Conservation (phyloP, 352 stramenopile genomes). For the Phytophthora cactorum region DNA sequence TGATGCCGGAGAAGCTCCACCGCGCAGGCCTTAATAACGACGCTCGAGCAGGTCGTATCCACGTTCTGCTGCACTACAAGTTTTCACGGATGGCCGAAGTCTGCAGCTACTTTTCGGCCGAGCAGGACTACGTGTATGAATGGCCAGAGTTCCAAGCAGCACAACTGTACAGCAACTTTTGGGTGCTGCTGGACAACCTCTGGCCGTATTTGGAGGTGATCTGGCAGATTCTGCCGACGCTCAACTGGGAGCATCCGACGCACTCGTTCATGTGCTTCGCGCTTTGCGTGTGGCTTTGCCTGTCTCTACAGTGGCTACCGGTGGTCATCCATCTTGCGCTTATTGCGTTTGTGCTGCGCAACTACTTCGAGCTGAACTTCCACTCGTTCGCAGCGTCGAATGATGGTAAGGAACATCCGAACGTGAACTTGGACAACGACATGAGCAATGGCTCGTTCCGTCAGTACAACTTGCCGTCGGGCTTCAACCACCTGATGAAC, state of each 20-base stretch:
- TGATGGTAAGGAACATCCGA: slow-evolving; percentile 55
- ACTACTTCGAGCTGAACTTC: slow-evolving; percentile 88
- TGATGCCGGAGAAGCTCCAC: slow-evolving; percentile 81
- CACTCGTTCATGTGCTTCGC: slow-evolving; percentile 87
- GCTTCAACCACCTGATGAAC: slow-evolving; percentile 90
- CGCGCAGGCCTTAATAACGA: slow-evolving; percentile 85
- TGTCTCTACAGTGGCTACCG: slow-evolving; percentile 84
- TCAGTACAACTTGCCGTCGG: slow-evolving; percentile 81
- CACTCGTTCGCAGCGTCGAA: slow-evolving; percentile 66
- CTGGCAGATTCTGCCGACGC: slow-evolving; percentile 82
- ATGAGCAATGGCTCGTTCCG: slow-evolving; percentile 63
- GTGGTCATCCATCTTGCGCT: slow-evolving; percentile 81
- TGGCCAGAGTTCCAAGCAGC: slow-evolving; percentile 86
- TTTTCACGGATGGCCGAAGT: slow-evolving; percentile 87
- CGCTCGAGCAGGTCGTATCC: slow-evolving; percentile 76
- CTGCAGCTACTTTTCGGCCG: slow-evolving; percentile 78
- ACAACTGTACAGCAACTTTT: slow-evolving; percentile 89
- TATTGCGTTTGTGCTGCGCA: slow-evolving; percentile 82
- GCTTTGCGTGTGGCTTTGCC: slow-evolving; percentile 83
- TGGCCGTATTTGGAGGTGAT: slow-evolving; percentile 88
- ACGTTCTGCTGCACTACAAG: slow-evolving; percentile 88
- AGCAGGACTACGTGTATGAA: slow-evolving; percentile 79
- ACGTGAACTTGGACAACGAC: slow-evolving; percentile 32
- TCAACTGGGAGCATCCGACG: slow-evolving; percentile 88
- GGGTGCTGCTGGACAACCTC: slow-evolving; percentile 82